Evolutionary conservation across 1,284 basidiomycete species (phyloP).

Genomic region (Cutaneotrichosporon mucoides): DNA sequence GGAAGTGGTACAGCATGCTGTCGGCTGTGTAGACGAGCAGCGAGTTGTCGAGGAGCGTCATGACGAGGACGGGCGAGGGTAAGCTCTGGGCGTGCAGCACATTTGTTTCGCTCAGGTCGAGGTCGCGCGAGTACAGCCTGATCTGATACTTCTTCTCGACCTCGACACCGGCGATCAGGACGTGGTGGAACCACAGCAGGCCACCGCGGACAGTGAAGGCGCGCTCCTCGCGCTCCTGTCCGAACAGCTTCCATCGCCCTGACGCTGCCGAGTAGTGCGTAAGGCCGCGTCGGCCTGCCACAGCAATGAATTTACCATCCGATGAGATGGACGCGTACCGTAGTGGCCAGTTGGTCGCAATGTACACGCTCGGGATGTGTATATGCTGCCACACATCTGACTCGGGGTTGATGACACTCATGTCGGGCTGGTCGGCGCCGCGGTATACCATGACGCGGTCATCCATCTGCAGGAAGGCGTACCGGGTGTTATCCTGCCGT

Average conservation of each 20-base stretch:
- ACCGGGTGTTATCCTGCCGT: conserved; percentile 60
- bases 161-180: conserved; percentile 86
- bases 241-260: conserved; percentile 92
- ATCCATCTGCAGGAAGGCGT: conserved; percentile 93
- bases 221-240: conserved; percentile 78
- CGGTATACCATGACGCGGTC: conserved; percentile 90
- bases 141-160: conserved; percentile 71
- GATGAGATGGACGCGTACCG: conserved; percentile 85
- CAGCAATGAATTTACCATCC: conserved; percentile 87
- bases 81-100: conserved; percentile 79
- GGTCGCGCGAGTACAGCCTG: conserved; percentile 87
- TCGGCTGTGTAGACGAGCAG: conserved; percentile 96
- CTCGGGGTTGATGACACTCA: conserved; percentile 97
- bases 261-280: conserved; percentile 91
- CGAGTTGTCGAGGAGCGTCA: conserved; percentile 92
- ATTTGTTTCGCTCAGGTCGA: conserved; percentile 80
- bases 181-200: conserved; percentile 94
- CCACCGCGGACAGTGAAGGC: conserved; percentile 89
- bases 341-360: conserved; percentile 91
- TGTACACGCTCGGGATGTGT: conserved; percentile 75
- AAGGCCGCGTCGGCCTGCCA: conserved; percentile 85
- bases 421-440: conserved; percentile 93
- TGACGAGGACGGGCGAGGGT: conserved; percentile 69
- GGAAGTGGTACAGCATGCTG: conserved; percentile 88
- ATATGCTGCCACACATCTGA: conserved; percentile 97